Conservation (phyloP, 1,284 basidiomycete species). For the Cutaneotrichosporon cavernicola region DNA sequence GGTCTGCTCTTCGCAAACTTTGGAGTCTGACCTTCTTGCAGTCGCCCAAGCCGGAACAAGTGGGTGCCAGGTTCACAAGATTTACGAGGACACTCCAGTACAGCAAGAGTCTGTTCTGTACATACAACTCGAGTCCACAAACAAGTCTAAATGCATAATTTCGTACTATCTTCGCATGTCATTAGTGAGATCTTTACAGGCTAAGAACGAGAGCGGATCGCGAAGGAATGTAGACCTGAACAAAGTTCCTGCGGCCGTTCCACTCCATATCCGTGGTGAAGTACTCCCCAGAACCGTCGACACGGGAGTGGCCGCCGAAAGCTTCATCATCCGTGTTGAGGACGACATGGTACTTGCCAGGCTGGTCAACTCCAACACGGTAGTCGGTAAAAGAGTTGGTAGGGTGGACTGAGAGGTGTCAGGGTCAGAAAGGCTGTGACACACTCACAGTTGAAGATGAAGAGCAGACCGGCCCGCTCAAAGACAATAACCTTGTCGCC, state of each 20-base stretch:
- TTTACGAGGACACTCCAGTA: too few relatives aligned
- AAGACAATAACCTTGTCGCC: constrained; percentile 87
- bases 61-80: too few relatives aligned
- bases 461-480: constrained; percentile 87
- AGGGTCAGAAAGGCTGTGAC: background rate
- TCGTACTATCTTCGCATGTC: background rate
- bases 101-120: too few relatives aligned
- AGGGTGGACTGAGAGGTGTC: constrained; percentile 63
- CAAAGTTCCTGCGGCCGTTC: constrained; percentile 85
- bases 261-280: constrained; percentile 84
- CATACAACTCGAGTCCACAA: background rate
- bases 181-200: background rate
- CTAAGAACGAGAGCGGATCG: constrained; percentile 72
- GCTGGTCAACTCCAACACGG: constrained; percentile 79
- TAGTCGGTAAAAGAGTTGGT: constrained; percentile 87
- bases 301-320: constrained; percentile 86
- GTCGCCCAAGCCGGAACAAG: too few relatives aligned
- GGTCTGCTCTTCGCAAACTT: too few relatives aligned
- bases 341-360: constrained; percentile 82
- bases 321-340: constrained; percentile 80
- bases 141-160: constrained; percentile 1
- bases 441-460: constrained; percentile 80
- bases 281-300: constrained; percentile 66
- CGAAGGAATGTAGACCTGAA: constrained; percentile 79
- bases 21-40: too few relatives aligned